Evolutionary conservation across 306 rosid genomes (phyloP), one percentile per base, ranked within the genome.

Genomic region (Dalbergia cultrata): DNA sequence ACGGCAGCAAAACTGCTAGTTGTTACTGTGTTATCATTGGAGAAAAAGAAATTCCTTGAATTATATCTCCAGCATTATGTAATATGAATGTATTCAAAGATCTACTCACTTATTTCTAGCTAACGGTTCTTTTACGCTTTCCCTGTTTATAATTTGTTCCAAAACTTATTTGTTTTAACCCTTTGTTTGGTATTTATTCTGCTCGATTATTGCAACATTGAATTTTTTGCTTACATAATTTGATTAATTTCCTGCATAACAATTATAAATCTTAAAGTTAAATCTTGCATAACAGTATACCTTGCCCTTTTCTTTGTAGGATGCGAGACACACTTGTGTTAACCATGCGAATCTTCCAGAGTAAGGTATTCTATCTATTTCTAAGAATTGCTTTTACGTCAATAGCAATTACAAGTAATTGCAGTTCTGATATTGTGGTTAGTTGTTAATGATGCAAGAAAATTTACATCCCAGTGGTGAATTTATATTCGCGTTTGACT

Each of bases 261-360:
- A 45, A 61, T 26, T 72, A 39, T 60, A 67, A 82, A 53, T 70
- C 33, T 49, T 37, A 74, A 76, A 71, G 63, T 61, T 17, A 49
- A 69, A 81, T 78, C 33, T 72, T 63, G 65, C 14, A 14, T 83
- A 67, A 86, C 83, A 44, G 34, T 56, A 67, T 73, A 13, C 74
- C 13, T 67, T 59, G 14, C 70, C 17, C 12, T 70, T 84, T 75
- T 77, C 80, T 70, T 87, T 84, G 91, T 73, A 95, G 98, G 81
- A 83, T 82, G 91, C 95, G 98, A 0, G 98, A 95, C 84, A 91
- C 97, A 8, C 92, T 95, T 67, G 98, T 91, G 59, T 84, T 95
- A 86, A 92, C 97, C 54, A 90, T 92, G 95, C 88, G 98, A 88
- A 61, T 91, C 87, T 92, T 88, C 82, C 98, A 92, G 91, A 87